A percentile compares a stretch with the other conserved stretches of the same genome.
phyloP scores from a whole-genome alignment of 306 rosid genomes.

The Gleditsia sinensis region DNA sequence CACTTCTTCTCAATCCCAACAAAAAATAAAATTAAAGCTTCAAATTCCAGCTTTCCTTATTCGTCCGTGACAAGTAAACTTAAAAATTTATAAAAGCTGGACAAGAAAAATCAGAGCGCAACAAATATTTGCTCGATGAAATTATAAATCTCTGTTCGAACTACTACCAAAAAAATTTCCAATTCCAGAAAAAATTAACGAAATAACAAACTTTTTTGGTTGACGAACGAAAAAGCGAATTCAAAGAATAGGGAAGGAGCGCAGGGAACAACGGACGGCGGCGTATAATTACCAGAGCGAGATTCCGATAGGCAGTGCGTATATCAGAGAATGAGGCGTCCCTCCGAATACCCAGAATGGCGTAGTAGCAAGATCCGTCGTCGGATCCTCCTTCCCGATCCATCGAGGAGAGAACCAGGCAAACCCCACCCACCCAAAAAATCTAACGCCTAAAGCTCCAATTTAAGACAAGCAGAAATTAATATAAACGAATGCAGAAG shows the following conservation, averaged over 20 bases:
- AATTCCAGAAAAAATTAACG: neutral
- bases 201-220: neutral
- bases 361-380: conserved; percentile 80
- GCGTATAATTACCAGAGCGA: conserved; percentile 68
- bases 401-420: conserved; percentile 42
- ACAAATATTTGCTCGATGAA: neutral
- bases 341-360: conserved; percentile 78
- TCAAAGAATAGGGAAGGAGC: neutral
- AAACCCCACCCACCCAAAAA: neutral
- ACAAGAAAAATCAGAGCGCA: neutral
- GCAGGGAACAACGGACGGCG: neutral
- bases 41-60: neutral
- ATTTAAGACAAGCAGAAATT: neutral
- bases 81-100: neutral
- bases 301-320: conserved; percentile 88
- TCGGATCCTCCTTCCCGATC: conserved; percentile 85
- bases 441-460: neutral
- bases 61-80: neutral
- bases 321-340: conserved; percentile 89
- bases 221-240: neutral
- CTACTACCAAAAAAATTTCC: neutral
- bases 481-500: conserved; percentile 11
- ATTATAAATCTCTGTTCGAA: neutral
- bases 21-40: neutral
- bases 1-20: conserved; percentile 57